A percentile compares a stretch with the other conserved stretches of the same genome.
phyloP scores from a whole-genome alignment of 2,329 filamentous ascomycete species.

The Fusarium verrucosum region DNA sequence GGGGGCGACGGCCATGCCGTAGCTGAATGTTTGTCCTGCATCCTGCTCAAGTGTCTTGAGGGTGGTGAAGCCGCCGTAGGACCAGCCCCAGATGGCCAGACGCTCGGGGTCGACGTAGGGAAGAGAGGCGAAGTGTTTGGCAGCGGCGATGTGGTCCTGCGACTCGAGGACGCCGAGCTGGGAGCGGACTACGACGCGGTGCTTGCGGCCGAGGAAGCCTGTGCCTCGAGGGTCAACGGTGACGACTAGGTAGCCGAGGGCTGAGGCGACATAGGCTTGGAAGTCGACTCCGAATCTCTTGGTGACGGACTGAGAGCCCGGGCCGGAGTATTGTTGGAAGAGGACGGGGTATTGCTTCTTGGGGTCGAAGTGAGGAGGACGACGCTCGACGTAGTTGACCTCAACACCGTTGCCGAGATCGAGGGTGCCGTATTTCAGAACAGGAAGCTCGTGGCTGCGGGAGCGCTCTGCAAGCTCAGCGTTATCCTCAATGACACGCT shows the following conservation, averaged over 20 bases:
- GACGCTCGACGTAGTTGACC: conserved; percentile 79
- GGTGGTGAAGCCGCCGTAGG: conserved; percentile 93
- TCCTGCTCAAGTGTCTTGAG: conserved; percentile 95
- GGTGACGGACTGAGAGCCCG: conserved; percentile 87
- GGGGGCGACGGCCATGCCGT: conserved; percentile 97
- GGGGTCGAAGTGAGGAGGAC: conserved; percentile 86
- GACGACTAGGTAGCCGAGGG: conserved; percentile 90
- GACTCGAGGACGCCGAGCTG: conserved; percentile 88
- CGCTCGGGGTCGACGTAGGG: conserved; percentile 82
- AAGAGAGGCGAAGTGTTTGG: conserved; percentile 82
- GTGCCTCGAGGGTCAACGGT: conserved; percentile 95
- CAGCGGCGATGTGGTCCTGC: conserved; percentile 89
- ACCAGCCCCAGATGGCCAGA: conserved; percentile 98
- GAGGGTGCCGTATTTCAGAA: conserved; percentile 83
- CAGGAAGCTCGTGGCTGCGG: conserved; percentile 81
- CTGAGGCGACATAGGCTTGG: conserved; percentile 86
- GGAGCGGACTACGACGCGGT: conserved; percentile 82
- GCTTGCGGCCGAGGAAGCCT: conserved; percentile 85
- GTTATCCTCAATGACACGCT: conserved; percentile 83
- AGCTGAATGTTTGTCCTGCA: conserved; percentile 87
- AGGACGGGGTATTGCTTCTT: conserved; percentile 91
- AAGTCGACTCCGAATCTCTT: conserved; percentile 88
- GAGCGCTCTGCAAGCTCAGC: conserved; percentile 72
- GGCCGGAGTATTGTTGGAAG: conserved; percentile 94
- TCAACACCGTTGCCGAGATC: conserved; percentile 80